These are phyloP conservation scores for Craterostigma plantagineum DNA, from an alignment of 257 asterid species.

Conservation along the genomic window DNA sequence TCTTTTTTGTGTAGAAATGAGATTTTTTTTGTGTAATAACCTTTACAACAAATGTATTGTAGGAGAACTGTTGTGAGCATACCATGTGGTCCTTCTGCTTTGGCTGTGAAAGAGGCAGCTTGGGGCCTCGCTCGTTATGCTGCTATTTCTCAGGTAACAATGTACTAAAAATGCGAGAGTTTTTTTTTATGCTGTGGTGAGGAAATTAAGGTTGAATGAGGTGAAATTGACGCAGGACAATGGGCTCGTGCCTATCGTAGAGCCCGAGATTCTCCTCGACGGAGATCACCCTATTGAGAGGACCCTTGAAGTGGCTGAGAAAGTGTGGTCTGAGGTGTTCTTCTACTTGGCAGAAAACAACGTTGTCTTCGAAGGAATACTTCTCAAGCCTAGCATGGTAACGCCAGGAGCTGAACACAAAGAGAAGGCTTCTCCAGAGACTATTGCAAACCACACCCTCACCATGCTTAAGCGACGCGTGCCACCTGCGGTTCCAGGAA, in stretches of 20 bases:
- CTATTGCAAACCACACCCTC: constrained; percentile 56
- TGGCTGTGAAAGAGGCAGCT: constrained; percentile 86
- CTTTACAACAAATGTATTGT: constrained; percentile 5
- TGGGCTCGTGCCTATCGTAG: constrained; percentile 80
- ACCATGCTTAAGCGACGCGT: constrained; percentile 65
- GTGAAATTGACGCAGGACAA: constrained; percentile 31
- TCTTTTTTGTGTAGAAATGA: background rate
- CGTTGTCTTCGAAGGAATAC: constrained; percentile 50
- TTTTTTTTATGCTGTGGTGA: too few species aligned
- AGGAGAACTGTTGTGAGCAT: constrained; percentile 87
- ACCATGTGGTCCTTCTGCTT: constrained; percentile 76
- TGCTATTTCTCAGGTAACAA: constrained; percentile 61
- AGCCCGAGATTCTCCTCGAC: constrained; percentile 79
- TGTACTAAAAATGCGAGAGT: background rate
- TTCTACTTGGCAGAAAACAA: constrained; percentile 66
- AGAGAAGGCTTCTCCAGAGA: constrained; percentile 63
- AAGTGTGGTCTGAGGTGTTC: constrained; percentile 78
- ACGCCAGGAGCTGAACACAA: constrained; percentile 87
- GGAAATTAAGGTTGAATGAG: background rate
- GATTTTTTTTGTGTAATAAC: background rate
- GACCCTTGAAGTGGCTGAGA: constrained; percentile 74
- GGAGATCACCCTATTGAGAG: constrained; percentile 73
- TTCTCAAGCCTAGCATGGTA: constrained; percentile 82
- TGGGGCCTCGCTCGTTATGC: constrained; percentile 95
- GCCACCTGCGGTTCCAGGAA: constrained; percentile 81